A percentile compares a stretch with the other conserved stretches of the same genome.
These are phyloP conservation scores for Zygnema circumcarinatum DNA, from an alignment of 139 green algal species.

Conservation along the genomic window DNA sequence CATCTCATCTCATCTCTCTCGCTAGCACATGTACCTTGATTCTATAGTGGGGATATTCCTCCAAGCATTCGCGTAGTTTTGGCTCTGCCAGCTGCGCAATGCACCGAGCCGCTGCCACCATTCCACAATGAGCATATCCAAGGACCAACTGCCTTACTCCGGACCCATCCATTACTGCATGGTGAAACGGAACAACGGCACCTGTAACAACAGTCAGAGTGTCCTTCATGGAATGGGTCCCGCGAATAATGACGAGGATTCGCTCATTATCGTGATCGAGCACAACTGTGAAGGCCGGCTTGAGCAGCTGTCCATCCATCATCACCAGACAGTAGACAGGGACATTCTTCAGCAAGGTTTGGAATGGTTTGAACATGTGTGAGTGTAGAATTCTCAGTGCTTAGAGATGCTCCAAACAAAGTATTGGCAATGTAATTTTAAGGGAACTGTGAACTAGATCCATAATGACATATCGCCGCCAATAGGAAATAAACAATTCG, in stretches of 20 bases:
- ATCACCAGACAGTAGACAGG: conserved; percentile 10
- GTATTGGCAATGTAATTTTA: background rate
- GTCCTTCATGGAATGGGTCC: conserved; percentile 68
- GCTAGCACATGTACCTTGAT: conserved; percentile 41
- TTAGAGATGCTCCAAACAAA: background rate
- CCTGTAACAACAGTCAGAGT: conserved; percentile 63
- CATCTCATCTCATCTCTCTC: no score
- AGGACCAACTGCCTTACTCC: conserved; percentile 57
- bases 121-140: conserved; percentile 68
- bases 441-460: no score
- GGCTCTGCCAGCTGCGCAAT: conserved; percentile 33
- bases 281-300: conserved; percentile 63
- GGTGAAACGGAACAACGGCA: conserved; percentile 60
- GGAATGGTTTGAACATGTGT: background rate
- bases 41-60: conserved; percentile 1
- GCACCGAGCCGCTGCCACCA: conserved; percentile 62
- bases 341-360: background rate
- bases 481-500: no score
- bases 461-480: no score
- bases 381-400: background rate
- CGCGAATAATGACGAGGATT: conserved; percentile 65
- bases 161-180: conserved; percentile 54
- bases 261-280: conserved; percentile 34
- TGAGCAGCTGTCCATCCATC: conserved; percentile 56
- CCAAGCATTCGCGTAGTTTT: conserved; percentile 9